A percentile compares a stretch with the other conserved stretches of the same genome.
phyloP scores from a whole-genome alignment of 2,329 filamentous ascomycete genomes.

The Aspergillus melleus region DNA sequence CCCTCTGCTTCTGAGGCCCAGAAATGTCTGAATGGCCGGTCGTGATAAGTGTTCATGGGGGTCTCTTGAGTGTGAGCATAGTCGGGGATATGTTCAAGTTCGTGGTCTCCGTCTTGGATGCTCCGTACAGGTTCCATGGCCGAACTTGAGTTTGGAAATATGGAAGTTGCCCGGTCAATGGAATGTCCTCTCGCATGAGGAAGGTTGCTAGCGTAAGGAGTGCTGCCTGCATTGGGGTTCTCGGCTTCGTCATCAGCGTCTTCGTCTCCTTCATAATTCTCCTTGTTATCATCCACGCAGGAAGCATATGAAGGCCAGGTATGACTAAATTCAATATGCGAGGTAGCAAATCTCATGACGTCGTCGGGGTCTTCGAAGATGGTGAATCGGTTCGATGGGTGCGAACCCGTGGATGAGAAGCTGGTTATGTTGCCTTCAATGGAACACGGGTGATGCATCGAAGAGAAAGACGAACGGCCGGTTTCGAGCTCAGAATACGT shows the following conservation, averaged over 20 bases:
- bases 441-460: background rate
- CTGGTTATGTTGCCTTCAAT: background rate
- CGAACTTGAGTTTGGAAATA: background rate
- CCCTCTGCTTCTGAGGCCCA: background rate
- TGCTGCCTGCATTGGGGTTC: background rate
- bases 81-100: background rate
- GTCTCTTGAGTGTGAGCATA: background rate
- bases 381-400: slow-evolving; percentile 5
- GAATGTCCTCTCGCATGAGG: no score
- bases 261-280: slow-evolving; percentile 13
- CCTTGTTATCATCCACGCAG: slow-evolving; percentile 19
- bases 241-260: background rate
- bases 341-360: slow-evolving; percentile 7
- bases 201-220: no score
- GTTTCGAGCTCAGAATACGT: background rate
- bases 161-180: background rate
- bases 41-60: background rate
- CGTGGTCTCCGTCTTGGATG: background rate
- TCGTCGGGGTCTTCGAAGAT: slow-evolving; percentile 23
- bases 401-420: background rate
- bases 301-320: background rate
- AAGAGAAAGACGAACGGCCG: background rate
- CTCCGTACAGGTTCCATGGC: background rate
- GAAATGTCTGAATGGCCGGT: background rate
- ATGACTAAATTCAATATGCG: slow-evolving; percentile 2